A percentile compares a stretch with the other conserved stretches of the same genome.
Conservation (phyloP, 306 rosid species). For the Cucurbita argyrosperma region DNA sequence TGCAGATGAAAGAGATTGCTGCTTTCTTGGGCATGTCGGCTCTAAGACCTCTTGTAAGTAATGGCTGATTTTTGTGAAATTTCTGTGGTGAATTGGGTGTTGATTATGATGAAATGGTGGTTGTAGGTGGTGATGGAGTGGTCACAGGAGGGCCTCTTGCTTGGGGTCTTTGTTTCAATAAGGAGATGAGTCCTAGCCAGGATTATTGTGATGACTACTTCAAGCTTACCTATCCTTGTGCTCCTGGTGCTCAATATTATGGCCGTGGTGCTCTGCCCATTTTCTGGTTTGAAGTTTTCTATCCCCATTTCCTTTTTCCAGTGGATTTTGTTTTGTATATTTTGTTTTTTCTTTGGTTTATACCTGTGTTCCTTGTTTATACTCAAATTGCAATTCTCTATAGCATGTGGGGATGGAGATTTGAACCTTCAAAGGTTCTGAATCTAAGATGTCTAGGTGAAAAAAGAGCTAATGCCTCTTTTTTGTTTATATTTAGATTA, state of each 20-base stretch:
- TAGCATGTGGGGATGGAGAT: no score
- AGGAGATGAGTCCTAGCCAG: conserved; percentile 93
- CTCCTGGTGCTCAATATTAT: conserved; percentile 75
- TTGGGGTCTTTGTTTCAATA: conserved; percentile 92
- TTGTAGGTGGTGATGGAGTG: conserved; percentile 94
- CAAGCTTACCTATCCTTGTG: conserved; percentile 75
- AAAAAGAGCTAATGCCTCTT: neutral
- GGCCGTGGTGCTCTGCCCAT: conserved; percentile 98
- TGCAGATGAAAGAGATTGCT: conserved; percentile 76
- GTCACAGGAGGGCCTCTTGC: conserved; percentile 93
- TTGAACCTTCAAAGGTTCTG: neutral
- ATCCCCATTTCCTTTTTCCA: neutral
- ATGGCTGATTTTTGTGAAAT: no score
- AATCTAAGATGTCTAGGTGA: neutral
- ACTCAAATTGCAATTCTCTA: neutral
- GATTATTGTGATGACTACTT: conserved; percentile 66
- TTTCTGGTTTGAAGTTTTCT: conserved; percentile 47
- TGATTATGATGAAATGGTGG: conserved; percentile 9
- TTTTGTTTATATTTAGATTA: neutral
- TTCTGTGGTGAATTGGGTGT: neutral
- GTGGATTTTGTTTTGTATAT: neutral
- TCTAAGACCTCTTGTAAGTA: conserved; percentile 71
- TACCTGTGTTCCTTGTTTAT: neutral
- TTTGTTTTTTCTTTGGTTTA: neutral
- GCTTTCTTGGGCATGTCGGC: conserved; percentile 85